Base-by-base conservation (phyloP, 163 green algal genomes). In the Volvox carteri region DNA sequence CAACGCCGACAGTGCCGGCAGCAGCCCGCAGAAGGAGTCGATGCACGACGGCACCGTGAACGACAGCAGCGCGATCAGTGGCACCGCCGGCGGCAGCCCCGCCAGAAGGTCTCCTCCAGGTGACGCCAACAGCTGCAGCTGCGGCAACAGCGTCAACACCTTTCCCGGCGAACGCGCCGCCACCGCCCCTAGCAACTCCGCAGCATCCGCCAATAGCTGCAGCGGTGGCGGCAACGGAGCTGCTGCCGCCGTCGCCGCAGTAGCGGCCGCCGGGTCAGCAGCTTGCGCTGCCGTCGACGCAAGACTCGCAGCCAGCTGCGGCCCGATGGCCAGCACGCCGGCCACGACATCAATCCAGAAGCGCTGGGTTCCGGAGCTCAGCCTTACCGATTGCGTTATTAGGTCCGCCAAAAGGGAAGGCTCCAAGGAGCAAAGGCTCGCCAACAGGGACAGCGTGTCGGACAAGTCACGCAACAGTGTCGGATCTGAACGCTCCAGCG, bases 1-100 rank as follows among this genome's bases (percentile, higher is more conserved):
- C 76, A 93, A 87, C 6, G 78, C 79, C 35, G 85, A 77, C 30
- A 93, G 62, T 16, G 12, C 5, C 12, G 90, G 90, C 84, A 93
- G 84, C 42, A 93, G 68, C 28, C 86, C 90, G 35, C 58, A 89
- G 72, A 89, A 89, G 8, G 72, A 48, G 6, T 84, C 60, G n/a
- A 89, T 76, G 21, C 72, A 37, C 0, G 28, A 12, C 23, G 83
- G 83, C 68, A 88, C 83, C 2, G 46, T 39, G 72, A 89, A 89
- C 28, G 54, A 6, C 16, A 19, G 54, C 54, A 89, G 84, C 54
- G 46, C n/a, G 54, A 68, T 41, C 54, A 89, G 30, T 39, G 84
- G 70, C 54, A 89, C 84, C 9, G 41, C 16, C 4, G 72, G 25
- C 7, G 84, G 84, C 70, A 84, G 84, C 18, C 72, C 84, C 48